Evolutionary conservation across 805 yeast genomes (phyloP).

Genomic region (Brettanomyces bruxellensis): DNA sequence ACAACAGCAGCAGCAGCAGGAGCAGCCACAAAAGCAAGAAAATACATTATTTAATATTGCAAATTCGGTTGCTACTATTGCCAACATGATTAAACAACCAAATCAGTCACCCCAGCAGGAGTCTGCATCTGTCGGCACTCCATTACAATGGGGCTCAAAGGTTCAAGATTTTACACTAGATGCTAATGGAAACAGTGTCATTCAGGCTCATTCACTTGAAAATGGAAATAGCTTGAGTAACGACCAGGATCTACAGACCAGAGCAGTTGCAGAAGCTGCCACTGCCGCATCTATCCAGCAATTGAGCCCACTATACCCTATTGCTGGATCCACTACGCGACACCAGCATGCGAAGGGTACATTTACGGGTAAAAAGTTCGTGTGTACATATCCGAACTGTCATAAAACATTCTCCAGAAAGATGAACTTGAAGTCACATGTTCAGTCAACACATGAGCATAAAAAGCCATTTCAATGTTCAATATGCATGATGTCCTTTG

Average conservation of each 20-base stretch:
- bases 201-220: not conserved
- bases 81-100: constrained; percentile 2
- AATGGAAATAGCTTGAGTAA: not conserved
- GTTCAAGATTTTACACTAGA: not conserved
- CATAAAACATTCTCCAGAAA: constrained; percentile 24
- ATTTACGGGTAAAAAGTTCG: constrained; percentile 7
- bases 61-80: constrained; percentile 16
- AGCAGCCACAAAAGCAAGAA: constrained; percentile 1
- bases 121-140: constrained; percentile 1
- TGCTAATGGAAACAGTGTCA: no score
- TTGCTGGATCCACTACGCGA: not conserved
- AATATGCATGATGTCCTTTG: constrained; percentile 21
- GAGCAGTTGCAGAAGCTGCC: not conserved
- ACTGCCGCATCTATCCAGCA: not conserved
- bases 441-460: constrained; percentile 25
- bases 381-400: constrained; percentile 21
- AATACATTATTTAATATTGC: constrained; percentile 24
- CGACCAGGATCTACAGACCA: not conserved
- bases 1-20: not conserved
- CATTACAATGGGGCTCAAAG: not conserved
- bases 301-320: not conserved
- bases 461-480: constrained; percentile 25
- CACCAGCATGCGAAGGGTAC: not conserved
- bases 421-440: constrained; percentile 26
- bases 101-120: not conserved